Base-by-base conservation (phyloP, 164 flowering plant genomes). In the Euptelea pleiosperma region DNA sequence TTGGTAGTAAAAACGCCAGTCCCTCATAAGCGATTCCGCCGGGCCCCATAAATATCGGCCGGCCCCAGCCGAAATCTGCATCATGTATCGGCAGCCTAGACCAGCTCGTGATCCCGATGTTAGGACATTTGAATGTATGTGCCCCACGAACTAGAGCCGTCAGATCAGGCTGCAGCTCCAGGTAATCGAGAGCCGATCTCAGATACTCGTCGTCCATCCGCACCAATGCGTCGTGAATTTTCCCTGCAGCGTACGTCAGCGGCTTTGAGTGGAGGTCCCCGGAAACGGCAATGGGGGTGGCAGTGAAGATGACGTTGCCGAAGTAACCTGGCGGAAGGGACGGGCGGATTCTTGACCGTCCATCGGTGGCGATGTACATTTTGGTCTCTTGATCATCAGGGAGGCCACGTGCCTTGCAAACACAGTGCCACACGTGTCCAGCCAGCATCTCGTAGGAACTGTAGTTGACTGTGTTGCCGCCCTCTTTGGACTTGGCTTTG, bases 101-200 rank as follows among this genome's bases (percentile, higher is more conserved):
- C 82, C 79, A 82, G 56, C 77, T 78, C 29, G 78, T 76, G 26
- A 76, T 77, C 55, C 77, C 80, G 3, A 76, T 62, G 52, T 80
- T 80, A 0, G 82, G 84, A 28, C 78, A 71, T 45, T 60, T 34
- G 28, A 79, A 79, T 0, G 78, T 74, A n/a, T 75, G 79, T 5
- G 79, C 73, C 15, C 86, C 83, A 0, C 84, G 78, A 30, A 77
- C 81, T 0, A 78, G 72, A 6, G 76, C 79, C n/a, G 78, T 57
- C 14, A 78, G 48, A 72, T 79, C 83, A 3, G 91, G 79, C 62
- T 81, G 88, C 35, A 75, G 45, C 67, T 83, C 88, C 21, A 85
- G 49, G 68, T 73, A 85, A 60, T 85, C 91, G 0, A 85, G 63
- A n/a, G 88, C 86, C 9, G 91, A 85, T 51, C 79, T 60, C 30